A percentile compares a stretch with the other conserved stretches of the same genome.
Conservation (phyloP, 768 basidiomycete species). For the Amanita fuliginea region DNA sequence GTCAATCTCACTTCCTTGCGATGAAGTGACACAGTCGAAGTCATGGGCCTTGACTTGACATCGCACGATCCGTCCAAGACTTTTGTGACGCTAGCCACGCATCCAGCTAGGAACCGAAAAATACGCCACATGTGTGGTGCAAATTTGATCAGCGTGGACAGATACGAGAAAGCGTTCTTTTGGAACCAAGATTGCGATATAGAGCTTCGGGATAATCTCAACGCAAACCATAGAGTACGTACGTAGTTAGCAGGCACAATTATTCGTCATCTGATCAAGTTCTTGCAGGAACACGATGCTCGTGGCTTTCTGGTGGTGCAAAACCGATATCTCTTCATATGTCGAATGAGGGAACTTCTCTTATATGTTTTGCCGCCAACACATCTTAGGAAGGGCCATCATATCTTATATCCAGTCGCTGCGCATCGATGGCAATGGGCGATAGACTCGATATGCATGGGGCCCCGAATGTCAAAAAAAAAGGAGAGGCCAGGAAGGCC, state of each 20-base stretch:
- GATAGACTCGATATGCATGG: constrained; percentile 39
- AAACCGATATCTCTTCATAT: constrained; percentile 22
- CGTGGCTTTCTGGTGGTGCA: background rate
- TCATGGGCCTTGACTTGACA: background rate
- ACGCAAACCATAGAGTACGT: background rate
- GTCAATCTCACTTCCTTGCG: background rate
- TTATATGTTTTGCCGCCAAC: constrained; percentile 27
- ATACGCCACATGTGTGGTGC: background rate
- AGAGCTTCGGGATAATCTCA: background rate
- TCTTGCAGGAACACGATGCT: background rate
- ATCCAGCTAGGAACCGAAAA: background rate
- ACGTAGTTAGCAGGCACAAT: background rate
- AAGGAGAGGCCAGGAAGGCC: constrained; percentile 8
- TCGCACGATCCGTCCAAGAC: background rate
- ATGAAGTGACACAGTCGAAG: background rate
- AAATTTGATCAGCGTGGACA: background rate
- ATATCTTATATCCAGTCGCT: constrained; percentile 30
- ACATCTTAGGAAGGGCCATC: constrained; percentile 10
- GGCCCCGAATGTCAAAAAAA: constrained; percentile 18
- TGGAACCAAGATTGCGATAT: constrained; percentile 3
- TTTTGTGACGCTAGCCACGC: background rate
- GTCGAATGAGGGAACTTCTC: constrained; percentile 30
- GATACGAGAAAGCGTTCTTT: background rate
- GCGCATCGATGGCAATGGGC: constrained; percentile 42
- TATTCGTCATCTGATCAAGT: background rate